These are phyloP conservation scores for Phlyctochytrium planicorne DNA, from an alignment of 192 early-diverging fungal species.

Conservation along the genomic window DNA sequence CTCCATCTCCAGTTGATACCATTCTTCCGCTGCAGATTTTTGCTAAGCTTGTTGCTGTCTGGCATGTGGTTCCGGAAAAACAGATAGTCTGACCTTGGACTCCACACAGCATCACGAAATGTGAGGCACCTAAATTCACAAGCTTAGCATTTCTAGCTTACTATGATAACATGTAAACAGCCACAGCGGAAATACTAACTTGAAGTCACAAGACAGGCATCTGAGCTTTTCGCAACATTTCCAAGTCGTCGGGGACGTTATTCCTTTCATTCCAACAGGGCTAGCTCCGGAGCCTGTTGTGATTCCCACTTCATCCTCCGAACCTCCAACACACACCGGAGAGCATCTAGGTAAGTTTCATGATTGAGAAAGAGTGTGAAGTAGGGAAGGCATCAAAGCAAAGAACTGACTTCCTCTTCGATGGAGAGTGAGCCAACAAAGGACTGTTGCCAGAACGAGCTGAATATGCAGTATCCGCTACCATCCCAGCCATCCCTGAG, in stretches of 20 bases:
- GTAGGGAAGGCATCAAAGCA: too few species aligned
- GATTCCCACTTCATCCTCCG: conserved; percentile 7
- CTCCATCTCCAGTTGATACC: neutral
- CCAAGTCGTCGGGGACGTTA: conserved; percentile 4
- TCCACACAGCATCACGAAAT: conserved; percentile 19
- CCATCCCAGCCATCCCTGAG: conserved; percentile 7
- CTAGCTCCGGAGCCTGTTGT: neutral
- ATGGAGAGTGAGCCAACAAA: neutral
- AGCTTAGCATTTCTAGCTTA: neutral
- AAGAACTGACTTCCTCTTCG: neutral
- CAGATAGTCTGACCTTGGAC: conserved; percentile 19
- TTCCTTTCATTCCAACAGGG: conserved; percentile 3
- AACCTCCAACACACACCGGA: conserved; percentile 19
- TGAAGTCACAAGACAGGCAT: conserved; percentile 24
- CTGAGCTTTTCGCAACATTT: conserved; percentile 16
- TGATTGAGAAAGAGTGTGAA: neutral
- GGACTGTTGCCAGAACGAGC: neutral
- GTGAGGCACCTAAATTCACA: neutral
- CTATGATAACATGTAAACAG: neutral
- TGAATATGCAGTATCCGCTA: neutral
- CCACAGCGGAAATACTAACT: conserved; percentile 15
- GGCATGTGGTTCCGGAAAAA: conserved; percentile 36
- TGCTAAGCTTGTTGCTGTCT: conserved; percentile 14
- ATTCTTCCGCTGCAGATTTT: conserved; percentile 13
- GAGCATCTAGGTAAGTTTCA: conserved; percentile 23